Percentiles rank a stretch among this genome's conserved stretches.
Conservation (phyloP, 2,329 filamentous ascomycete species). For the Aureobasidium sp. region DNA sequence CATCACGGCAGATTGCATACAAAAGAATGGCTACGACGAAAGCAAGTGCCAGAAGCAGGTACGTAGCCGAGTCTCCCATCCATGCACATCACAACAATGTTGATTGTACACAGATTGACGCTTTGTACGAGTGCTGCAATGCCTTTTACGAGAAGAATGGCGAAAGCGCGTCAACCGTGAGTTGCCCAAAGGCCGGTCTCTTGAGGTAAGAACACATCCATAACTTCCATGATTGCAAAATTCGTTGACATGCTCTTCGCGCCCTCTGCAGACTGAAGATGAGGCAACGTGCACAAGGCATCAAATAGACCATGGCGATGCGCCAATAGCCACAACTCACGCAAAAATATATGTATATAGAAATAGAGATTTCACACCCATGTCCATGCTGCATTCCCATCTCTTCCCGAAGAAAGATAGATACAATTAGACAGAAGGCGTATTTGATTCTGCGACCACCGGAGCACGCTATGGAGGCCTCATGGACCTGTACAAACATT, state of each 20-base stretch:
- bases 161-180: conserved; percentile 66
- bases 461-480: conserved; percentile 89
- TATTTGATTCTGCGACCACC: conserved; percentile 78
- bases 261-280: conserved; percentile 58
- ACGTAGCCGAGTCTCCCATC: conserved; percentile 2
- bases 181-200: conserved; percentile 77
- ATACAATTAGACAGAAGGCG: conserved; percentile 55
- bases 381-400: conserved; percentile 37
- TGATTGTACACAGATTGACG: conserved; percentile 51
- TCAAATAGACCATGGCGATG: conserved; percentile 17
- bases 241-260: conserved; percentile 8
- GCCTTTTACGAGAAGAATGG: conserved; percentile 77
- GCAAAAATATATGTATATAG: conserved; percentile 1
- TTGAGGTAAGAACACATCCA: conserved; percentile 44
- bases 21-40: conserved; percentile 78
- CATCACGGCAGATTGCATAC: conserved; percentile 62
- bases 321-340: neutral
- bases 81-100: neutral
- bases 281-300: conserved; percentile 58
- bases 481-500: conserved; percentile 86
- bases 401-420: conserved; percentile 42
- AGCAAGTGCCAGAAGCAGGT: conserved; percentile 64
- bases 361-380: conserved; percentile 34
- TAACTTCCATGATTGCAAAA: neutral
- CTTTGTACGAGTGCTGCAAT: conserved; percentile 89